Percentiles rank a stretch among this genome's conserved stretches.
These are phyloP conservation scores for Moesziomyces antarcticus DNA, from an alignment of 1,284 basidiomycete species.

Conservation along the genomic window DNA sequence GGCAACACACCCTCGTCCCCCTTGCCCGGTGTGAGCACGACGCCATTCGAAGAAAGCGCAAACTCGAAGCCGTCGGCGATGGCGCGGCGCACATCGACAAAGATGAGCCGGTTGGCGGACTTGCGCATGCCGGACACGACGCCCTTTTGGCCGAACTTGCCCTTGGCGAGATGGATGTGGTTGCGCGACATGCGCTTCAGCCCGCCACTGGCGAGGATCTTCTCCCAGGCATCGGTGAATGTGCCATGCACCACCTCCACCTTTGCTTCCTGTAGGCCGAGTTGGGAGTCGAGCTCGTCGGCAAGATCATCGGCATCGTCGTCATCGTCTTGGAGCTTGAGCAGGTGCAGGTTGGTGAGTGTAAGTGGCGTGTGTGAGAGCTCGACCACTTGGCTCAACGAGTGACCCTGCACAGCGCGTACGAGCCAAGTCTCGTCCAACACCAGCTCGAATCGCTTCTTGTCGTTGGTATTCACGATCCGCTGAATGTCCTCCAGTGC, in stretches of 20 bases:
- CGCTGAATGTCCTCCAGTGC: constrained; percentile 41
- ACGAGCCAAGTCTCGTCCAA: constrained; percentile 71
- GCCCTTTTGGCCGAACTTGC: constrained; percentile 72
- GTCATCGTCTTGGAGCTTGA: constrained; percentile 7
- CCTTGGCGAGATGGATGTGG: constrained; percentile 86
- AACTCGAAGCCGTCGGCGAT: constrained; percentile 78
- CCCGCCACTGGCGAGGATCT: constrained; percentile 71
- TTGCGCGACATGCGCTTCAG: constrained; percentile 86
- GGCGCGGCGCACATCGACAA: constrained; percentile 78
- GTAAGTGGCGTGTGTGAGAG: constrained; percentile 43
- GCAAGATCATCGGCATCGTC: constrained; percentile 2
- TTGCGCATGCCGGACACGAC: constrained; percentile 84
- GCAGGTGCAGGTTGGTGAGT: constrained; percentile 38
- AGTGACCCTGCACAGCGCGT: constrained; percentile 94
- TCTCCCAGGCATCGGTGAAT: constrained; percentile 69
- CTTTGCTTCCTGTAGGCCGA: not conserved
- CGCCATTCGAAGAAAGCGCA: constrained; percentile 81
- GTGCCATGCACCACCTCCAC: constrained; percentile 62
- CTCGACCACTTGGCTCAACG: constrained; percentile 74
- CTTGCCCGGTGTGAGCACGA: constrained; percentile 80
- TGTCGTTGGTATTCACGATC: constrained; percentile 56
- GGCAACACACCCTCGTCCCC: constrained; percentile 28
- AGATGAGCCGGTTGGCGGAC: constrained; percentile 79
- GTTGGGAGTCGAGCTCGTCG: constrained; percentile 9
- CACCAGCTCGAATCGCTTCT: constrained; percentile 61